These are phyloP conservation scores for Brassica carinata DNA, from an alignment of 345 rosid genomes.

Conservation along the genomic window DNA sequence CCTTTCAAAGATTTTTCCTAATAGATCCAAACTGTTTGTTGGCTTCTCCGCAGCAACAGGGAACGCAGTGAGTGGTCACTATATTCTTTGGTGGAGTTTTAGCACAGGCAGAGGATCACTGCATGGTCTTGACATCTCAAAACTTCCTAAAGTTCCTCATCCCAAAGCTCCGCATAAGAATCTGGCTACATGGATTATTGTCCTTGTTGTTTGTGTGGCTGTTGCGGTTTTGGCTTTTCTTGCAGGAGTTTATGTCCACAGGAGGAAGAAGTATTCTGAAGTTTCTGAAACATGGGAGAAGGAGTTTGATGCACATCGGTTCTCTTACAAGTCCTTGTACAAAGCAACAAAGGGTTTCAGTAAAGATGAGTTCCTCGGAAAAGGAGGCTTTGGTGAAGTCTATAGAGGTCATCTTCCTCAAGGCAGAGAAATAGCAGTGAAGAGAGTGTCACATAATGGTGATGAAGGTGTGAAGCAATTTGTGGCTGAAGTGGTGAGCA, in stretches of 20 bases:
- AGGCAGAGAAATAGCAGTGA: constrained; percentile 3
- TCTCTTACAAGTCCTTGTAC: constrained; percentile 1
- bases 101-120: not conserved
- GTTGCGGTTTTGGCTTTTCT: not conserved
- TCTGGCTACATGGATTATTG: not conserved
- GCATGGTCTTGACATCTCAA: not conserved
- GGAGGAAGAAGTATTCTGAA: not conserved
- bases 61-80: not conserved
- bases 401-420: not conserved
- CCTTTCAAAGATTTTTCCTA: not conserved
- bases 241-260: not conserved
- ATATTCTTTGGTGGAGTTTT: not conserved
- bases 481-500: not conserved
- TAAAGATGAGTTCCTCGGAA: not conserved
- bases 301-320: not conserved
- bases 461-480: not conserved
- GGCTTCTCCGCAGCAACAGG: not conserved
- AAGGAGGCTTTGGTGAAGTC: not conserved
- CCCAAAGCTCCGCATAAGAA: not conserved
- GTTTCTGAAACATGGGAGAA: not conserved
- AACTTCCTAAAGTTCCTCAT: not conserved
- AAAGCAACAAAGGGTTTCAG: not conserved
- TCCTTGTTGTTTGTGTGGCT: not conserved
- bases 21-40: not conserved
- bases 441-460: not conserved